A percentile compares a stretch with the other conserved stretches of the same genome.
Evolutionary conservation across 495 filamentous ascomycete species (phyloP).

Genomic region (Aspergillus coremiiformis): DNA sequence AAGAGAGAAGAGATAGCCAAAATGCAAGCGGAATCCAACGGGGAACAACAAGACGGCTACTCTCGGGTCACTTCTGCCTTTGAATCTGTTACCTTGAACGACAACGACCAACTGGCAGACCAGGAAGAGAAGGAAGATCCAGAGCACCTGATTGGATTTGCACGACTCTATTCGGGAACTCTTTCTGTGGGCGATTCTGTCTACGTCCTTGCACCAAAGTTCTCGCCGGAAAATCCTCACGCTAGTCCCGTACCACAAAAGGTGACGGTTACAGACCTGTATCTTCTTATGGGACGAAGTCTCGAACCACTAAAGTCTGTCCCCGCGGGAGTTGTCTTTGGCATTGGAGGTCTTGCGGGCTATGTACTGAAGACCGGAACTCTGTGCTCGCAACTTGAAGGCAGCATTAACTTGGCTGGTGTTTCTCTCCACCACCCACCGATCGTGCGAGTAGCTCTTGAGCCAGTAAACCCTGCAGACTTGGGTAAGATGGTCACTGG

Average conservation of each 20-base stretch:
- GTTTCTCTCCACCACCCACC: constrained; percentile 69
- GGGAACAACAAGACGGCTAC: constrained; percentile 32
- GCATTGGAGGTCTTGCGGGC: constrained; percentile 87
- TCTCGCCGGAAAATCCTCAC: constrained; percentile 71
- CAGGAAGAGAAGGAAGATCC: constrained; percentile 50
- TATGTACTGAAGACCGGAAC: constrained; percentile 92
- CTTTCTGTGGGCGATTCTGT: constrained; percentile 82
- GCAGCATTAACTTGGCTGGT: constrained; percentile 88
- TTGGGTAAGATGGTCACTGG: constrained; percentile 90
- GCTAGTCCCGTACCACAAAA: constrained; percentile 71
- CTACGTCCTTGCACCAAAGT: constrained; percentile 89
- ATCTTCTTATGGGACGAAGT: constrained; percentile 91
- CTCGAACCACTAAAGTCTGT: constrained; percentile 78
- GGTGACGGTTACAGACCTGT: constrained; percentile 78
- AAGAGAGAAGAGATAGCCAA: constrained; percentile 81
- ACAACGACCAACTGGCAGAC: constrained; percentile 32
- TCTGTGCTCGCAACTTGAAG: constrained; percentile 79
- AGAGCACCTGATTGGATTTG: constrained; percentile 92
- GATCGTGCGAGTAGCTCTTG: constrained; percentile 91
- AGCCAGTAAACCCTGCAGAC: constrained; percentile 80
- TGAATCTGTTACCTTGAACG: constrained; percentile 33
- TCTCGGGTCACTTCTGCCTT: constrained; percentile 44
- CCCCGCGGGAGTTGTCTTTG: constrained; percentile 90
- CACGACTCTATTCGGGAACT: constrained; percentile 84
- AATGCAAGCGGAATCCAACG: constrained; percentile 54